These are phyloP conservation scores for Auriscalpium vulgare DNA, from an alignment of 768 basidiomycete genomes.

Conservation along the genomic window DNA sequence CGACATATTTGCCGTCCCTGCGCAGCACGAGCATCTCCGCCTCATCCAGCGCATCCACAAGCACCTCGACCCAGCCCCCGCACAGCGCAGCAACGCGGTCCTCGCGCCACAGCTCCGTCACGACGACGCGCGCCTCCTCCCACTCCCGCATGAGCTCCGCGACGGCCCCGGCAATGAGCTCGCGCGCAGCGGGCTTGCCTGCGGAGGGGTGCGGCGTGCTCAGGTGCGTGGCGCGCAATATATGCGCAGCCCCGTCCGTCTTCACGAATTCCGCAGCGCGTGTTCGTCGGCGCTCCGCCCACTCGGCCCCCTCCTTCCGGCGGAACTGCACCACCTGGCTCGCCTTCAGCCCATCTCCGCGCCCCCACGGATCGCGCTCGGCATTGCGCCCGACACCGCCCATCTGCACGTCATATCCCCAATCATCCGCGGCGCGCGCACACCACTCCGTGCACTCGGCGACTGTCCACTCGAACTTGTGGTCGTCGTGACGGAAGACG, in stretches of 20 bases:
- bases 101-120: constrained; percentile 36
- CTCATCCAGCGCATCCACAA: constrained; percentile 39
- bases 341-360: constrained; percentile 62
- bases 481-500: constrained; percentile 73
- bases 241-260: constrained; percentile 28
- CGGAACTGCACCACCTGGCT: constrained; percentile 60
- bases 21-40: constrained; percentile 1
- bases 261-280: constrained; percentile 14
- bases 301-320: constrained; percentile 31
- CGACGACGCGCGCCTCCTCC: constrained; percentile 38
- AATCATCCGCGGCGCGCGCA: constrained; percentile 41
- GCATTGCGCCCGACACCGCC: constrained; percentile 50
- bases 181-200: constrained; percentile 31
- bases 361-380: constrained; percentile 64
- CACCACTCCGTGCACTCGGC: constrained; percentile 71
- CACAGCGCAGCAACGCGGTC: constrained; percentile 41
- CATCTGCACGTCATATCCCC: constrained; percentile 65
- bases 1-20: constrained; percentile 10
- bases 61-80: constrained; percentile 53
- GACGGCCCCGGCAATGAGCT: constrained; percentile 42
- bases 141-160: constrained; percentile 47
- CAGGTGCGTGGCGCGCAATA: constrained; percentile 37
- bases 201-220: constrained; percentile 46
- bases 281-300: constrained; percentile 18
- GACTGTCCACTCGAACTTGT: constrained; percentile 85